Conservation (phyloP, 2,329 filamentous ascomycete genomes). For the Harringtonia aguacate region DNA sequence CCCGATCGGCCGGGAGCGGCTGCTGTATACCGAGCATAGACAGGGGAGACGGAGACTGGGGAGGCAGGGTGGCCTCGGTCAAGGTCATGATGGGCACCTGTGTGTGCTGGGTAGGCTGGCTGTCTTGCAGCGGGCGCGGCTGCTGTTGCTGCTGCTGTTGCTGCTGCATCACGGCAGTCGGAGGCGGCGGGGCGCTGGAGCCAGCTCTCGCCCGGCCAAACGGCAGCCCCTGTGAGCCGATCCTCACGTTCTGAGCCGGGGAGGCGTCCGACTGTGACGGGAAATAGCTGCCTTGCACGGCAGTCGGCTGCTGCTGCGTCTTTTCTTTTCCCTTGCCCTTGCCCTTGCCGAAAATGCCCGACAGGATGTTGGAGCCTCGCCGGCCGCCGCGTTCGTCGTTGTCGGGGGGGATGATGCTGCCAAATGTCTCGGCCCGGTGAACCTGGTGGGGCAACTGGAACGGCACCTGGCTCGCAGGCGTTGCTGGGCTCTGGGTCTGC, state of each 20-base stretch:
- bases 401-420: slow-evolving; percentile 3
- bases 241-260: too few relatives aligned
- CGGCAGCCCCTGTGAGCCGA: not conserved
- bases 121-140: too few relatives aligned
- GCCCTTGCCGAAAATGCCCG: slow-evolving; percentile 8
- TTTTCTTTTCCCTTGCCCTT: slow-evolving; percentile 7
- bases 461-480: too few relatives aligned
- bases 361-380: slow-evolving; percentile 3
- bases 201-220: not conserved
- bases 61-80: not conserved
- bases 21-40: not conserved
- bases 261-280: too few relatives aligned
- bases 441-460: not conserved
- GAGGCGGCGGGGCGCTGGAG: slow-evolving; percentile 4
- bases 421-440: slow-evolving; percentile 6
- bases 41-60: slow-evolving; percentile 6
- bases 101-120: too few relatives aligned
- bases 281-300: too few relatives aligned
- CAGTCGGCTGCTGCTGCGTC: not conserved
- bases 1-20: not conserved
- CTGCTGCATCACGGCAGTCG: not conserved
- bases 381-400: not conserved
- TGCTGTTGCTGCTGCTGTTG: not conserved
- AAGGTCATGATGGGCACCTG: not conserved
- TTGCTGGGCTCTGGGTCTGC: not conserved